These are phyloP conservation scores for Daldinia decipiens DNA, from an alignment of 495 filamentous ascomycete species.

Conservation along the genomic window DNA sequence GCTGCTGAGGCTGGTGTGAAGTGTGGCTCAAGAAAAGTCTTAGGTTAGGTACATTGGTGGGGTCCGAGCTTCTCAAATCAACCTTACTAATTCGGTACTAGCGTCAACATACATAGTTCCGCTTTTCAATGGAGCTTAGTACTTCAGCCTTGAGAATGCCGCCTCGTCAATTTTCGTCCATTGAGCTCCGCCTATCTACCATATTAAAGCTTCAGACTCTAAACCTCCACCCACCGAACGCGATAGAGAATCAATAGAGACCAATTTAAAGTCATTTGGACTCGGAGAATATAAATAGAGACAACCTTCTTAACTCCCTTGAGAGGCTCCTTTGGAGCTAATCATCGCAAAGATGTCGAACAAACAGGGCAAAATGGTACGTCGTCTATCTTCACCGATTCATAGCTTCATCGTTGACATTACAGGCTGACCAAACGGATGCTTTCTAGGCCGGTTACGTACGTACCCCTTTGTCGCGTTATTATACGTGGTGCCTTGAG, in stretches of 20 bases:
- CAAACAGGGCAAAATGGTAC: conserved; percentile 99
- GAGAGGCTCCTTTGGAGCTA: conserved; percentile 73
- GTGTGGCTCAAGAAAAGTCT: conserved; percentile 28
- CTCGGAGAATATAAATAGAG: conserved; percentile 44
- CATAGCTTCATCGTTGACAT: conserved; percentile 67
- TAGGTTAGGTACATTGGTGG: conserved; percentile 23
- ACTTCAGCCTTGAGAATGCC: conserved; percentile 41
- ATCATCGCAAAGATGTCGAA: conserved; percentile 78
- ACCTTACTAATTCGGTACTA: conserved; percentile 23
- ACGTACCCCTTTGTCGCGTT: conserved; percentile 59
- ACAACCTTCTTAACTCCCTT: conserved; percentile 64
- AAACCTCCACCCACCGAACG: conserved; percentile 7
- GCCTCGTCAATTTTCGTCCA: conserved; percentile 44
- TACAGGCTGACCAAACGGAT: conserved; percentile 72
- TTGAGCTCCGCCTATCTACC: conserved; percentile 36
- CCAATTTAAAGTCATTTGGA: conserved; percentile 39
- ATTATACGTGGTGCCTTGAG: neutral
- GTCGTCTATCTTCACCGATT: conserved; percentile 57
- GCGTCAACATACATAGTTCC: neutral
- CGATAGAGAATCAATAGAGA: conserved; percentile 44
- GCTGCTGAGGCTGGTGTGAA: conserved; percentile 32
- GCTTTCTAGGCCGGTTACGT: conserved; percentile 90
- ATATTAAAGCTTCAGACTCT: conserved; percentile 46
- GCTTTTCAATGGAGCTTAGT: conserved; percentile 29
- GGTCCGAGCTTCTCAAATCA: conserved; percentile 39